Evolutionary conservation across 768 basidiomycete species (phyloP), one percentile per base, ranked within the genome.

Genomic region (Russula lepida): DNA sequence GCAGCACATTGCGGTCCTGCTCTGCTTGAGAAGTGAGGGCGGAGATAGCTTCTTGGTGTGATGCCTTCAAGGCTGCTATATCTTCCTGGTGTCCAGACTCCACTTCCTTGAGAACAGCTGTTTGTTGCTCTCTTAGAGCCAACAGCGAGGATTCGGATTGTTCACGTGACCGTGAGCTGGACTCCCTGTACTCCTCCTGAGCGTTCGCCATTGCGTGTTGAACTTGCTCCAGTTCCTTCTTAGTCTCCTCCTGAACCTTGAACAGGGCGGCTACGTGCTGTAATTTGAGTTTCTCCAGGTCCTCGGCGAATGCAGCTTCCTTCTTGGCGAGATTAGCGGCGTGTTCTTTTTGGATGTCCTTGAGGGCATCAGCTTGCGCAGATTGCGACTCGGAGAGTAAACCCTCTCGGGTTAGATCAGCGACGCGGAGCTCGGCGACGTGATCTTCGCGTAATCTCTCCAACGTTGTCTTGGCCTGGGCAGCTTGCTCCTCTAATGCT

Each of bases 401-500:
- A 33, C 88, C 89, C 64, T 91, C 82, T 25, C 82, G 82, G 27
- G 87, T 77, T 61, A 90, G 85, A 71, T 94, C 88, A 1, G 80
- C 77, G 78, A 89, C 82, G 51, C 86, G 81, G 37, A 92, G 73
- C 67, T 84, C 84, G 35, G 80, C 81, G 35, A 82, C 81, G 69
- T 94, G 92, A 66, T 93, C 89, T 66, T 86, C 84, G 58, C 81
- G 82, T 64, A 92, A 72, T 48, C 88, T 80, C 56, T 87, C 84
- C n/a, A 92, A 75, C 12, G 76, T 77, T 6, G 81, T 82, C 41
- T 82, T 75, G 21, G 80, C 74, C 58, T 92, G 86, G 5, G 77
- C 77, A 1, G 81, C 76, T 58, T 86, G 81, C 66, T 77, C 81
- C 63, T 81, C 81, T 60, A 92, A 74, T 27, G 81, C 77, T 63